Percentiles rank a stretch among this genome's conserved stretches.
Evolutionary conservation across 805 yeast species (phyloP).

Genomic region (Wickerhamomyces canadensis): DNA sequence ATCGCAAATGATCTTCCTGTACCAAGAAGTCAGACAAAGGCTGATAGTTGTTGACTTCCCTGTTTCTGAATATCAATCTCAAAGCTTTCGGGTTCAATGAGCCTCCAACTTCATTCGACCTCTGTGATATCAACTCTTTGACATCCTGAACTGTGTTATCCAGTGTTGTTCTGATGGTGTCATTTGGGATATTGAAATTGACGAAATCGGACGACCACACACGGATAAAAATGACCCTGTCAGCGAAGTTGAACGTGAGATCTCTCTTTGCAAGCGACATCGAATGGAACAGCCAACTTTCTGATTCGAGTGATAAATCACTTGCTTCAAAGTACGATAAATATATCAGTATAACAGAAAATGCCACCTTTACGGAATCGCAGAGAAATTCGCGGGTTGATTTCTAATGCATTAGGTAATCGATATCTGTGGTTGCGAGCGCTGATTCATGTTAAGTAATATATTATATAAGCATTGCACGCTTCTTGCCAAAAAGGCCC

Average conservation of each 20-base stretch:
- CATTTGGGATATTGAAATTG: conserved; percentile 13
- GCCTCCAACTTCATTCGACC: conserved; percentile 14
- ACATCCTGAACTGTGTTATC: conserved; percentile 23
- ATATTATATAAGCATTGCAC: too few relatives aligned
- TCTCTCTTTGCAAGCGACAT: conserved; percentile 9
- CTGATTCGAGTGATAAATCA: background rate
- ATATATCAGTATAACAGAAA: too few relatives aligned
- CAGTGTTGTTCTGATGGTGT: conserved; percentile 16
- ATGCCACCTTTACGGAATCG: too few relatives aligned
- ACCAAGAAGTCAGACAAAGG: conserved; percentile 13
- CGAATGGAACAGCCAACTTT: too few relatives aligned
- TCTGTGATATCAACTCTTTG: conserved; percentile 16
- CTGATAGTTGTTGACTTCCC: conserved; percentile 12
- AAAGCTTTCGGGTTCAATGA: conserved; percentile 14
- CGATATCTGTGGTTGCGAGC: too few relatives aligned
- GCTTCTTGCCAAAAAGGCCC: too few relatives aligned
- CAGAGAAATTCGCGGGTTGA: too few relatives aligned
- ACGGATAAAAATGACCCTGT: conserved; percentile 7
- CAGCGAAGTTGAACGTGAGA: conserved; percentile 13
- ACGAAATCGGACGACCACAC: conserved; percentile 18
- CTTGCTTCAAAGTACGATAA: too few relatives aligned
- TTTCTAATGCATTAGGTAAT: too few relatives aligned
- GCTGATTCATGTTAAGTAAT: too few relatives aligned
- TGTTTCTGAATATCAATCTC: conserved; percentile 7
- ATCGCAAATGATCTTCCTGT: conserved; percentile 9